A percentile compares a stretch with the other conserved stretches of the same genome.
phyloP scores from a whole-genome alignment of 805 yeast genomes.

The Nakazawaea siamensis region DNA sequence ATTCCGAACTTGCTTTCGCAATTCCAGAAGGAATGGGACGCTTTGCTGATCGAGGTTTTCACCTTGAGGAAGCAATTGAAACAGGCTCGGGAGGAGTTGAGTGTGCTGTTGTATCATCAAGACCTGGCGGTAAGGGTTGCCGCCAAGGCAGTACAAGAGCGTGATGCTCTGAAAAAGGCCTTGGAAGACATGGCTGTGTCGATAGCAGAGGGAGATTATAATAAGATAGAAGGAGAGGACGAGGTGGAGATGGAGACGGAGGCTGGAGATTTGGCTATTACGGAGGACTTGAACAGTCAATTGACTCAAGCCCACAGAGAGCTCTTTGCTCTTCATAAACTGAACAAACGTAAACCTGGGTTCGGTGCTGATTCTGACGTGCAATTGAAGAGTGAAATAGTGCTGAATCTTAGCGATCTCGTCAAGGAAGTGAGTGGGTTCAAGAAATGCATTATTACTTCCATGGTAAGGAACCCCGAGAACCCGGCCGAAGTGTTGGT shows the following conservation, averaged over 20 bases:
- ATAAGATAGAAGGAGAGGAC: slow-evolving; percentile 1
- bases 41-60: slow-evolving; percentile 74
- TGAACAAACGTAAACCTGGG: slow-evolving; percentile 14
- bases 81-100: slow-evolving; percentile 60
- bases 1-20: slow-evolving; percentile 72
- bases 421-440: slow-evolving; percentile 6
- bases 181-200: slow-evolving; percentile 45
- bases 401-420: slow-evolving; percentile 1
- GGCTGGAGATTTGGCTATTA: neutral
- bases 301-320: slow-evolving; percentile 13
- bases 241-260: slow-evolving; percentile 19
- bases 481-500: neutral
- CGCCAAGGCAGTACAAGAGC: slow-evolving; percentile 61
- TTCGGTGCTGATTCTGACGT: slow-evolving; percentile 5
- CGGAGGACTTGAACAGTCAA: slow-evolving; percentile 2
- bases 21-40: slow-evolving; percentile 87
- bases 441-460: neutral
- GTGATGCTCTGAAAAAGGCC: slow-evolving; percentile 67
- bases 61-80: slow-evolving; percentile 65
- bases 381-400: neutral
- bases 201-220: slow-evolving; percentile 20
- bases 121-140: slow-evolving; percentile 91
- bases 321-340: slow-evolving; percentile 16
- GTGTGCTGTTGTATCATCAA: slow-evolving; percentile 71
- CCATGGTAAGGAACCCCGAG: neutral